Base-by-base conservation (phyloP, 2,329 filamentous ascomycete species). In the Botryotinia narcissicola region DNA sequence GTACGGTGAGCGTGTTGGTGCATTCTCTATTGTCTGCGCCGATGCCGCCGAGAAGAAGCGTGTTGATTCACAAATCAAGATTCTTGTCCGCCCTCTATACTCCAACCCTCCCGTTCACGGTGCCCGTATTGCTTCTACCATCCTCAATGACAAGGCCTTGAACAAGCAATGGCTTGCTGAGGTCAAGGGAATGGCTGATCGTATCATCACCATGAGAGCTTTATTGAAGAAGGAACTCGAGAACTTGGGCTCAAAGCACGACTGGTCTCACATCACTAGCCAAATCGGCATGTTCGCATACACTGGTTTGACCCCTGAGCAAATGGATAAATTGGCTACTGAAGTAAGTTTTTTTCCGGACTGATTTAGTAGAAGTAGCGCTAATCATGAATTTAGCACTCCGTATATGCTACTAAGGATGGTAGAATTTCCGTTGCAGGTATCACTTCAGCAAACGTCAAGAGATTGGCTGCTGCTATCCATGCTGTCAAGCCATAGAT, bases 201-300 rank as follows among this genome's bases (percentile, higher is more conserved):
- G 96, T 82, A 99, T 99, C 87, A 98, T 99, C 85, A 93, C 91
- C 84, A 99, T 99, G 96, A 93, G 96, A 80, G 91, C 93, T 75
- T 90, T 97, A 72, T 91, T 99, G 82, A 97, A 96, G 89, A 89
- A 94, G 80, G 97, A 98, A 87, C 91, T 99, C 73, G 93, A 98
- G 89, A 91, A 93, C 84, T 90, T 98, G 76, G 95, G 95, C 82
- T 96, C 93, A 87, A 94, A 94, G 89, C 94, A 97, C 85, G 93
- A 98, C 87, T 99, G 96, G 96, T 93, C 92, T 83, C 96, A 99
- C 88, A 99, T 99, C 85, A 98, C 96, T 79, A 95, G 88, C 85
- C 94, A 97, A 89, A 99, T 99, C 81, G 96, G 96, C 86, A 99
- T 99, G 96, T 99, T 99, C 82, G 95, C 96, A 79, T 99, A 97